Conservation (phyloP, 768 basidiomycete genomes). For the Cyathus striatus region DNA sequence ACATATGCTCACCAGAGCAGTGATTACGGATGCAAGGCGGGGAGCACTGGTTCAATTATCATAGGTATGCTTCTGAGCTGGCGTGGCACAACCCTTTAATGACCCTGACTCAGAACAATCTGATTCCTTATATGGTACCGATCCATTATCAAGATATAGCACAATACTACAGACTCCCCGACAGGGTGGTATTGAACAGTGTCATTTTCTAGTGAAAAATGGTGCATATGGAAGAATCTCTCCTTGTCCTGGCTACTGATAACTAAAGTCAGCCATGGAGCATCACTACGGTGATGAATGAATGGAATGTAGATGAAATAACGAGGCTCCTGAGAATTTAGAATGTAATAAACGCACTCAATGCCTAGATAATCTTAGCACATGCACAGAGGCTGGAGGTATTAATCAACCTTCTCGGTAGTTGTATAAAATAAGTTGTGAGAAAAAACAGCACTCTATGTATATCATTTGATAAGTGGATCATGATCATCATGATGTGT, state of each 20-base stretch:
- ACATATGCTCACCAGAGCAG: too few species aligned
- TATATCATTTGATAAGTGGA: background rate
- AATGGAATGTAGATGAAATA: background rate
- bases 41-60: constrained; percentile 54
- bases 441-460: constrained; percentile 65
- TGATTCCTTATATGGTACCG: background rate
- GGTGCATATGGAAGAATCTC: constrained; percentile 62
- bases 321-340: constrained; percentile 59
- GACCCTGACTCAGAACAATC: constrained; percentile 32
- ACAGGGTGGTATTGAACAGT: constrained; percentile 63
- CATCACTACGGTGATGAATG: background rate
- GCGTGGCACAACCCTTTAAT: constrained; percentile 53
- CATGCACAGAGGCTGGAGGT: background rate
- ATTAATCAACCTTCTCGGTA: constrained; percentile 46
- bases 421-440: constrained; percentile 63
- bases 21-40: too few species aligned
- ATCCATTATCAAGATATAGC: constrained; percentile 40
- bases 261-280: constrained; percentile 28
- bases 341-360: constrained; percentile 59
- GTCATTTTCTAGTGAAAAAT: constrained; percentile 67
- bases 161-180: constrained; percentile 61
- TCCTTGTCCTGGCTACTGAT: constrained; percentile 73
- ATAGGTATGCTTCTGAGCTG: constrained; percentile 55
- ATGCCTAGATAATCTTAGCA: constrained; percentile 27
- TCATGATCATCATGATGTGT: background rate